Evolutionary conservation across 192 early-diverging fungal species (phyloP).

Genomic region (Ambispora gerdemannii): DNA sequence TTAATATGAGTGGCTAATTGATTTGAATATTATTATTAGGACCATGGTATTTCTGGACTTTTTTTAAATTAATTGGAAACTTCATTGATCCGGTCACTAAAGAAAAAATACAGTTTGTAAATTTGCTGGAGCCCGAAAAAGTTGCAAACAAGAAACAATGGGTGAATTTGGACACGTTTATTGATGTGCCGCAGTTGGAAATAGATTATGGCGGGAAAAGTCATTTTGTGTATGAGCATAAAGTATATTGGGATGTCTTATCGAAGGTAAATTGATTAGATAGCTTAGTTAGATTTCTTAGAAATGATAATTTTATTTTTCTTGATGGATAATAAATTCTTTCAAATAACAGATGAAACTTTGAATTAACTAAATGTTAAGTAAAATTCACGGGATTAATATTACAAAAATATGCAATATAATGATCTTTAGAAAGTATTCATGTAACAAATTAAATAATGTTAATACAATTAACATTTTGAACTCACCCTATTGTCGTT

Average conservation of each 20-base stretch:
- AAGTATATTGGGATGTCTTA: conserved; percentile 63
- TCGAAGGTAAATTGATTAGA: no score
- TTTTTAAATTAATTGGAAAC: conserved; percentile 79
- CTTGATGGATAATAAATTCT: no score
- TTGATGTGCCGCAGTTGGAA: conserved; percentile 59
- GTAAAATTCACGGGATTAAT: no score
- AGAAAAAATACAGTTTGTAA: conserved; percentile 80
- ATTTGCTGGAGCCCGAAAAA: conserved; percentile 49
- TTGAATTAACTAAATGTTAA: no score
- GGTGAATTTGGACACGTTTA: conserved; percentile 51
- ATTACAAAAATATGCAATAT: no score
- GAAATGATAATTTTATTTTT: no score
- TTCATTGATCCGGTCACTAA: conserved; percentile 92
- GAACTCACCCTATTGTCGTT: no score
- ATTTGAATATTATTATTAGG: conserved; percentile 41
- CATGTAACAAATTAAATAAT: no score
- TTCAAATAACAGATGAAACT: no score
- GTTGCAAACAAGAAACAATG: conserved; percentile 31
- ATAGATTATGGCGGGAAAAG: conserved; percentile 70
- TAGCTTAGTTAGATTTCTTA: no score
- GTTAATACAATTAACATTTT: no score
- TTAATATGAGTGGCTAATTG: not conserved
- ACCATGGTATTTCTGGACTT: conserved; percentile 81
- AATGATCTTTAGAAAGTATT: no score
- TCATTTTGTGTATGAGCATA: conserved; percentile 65